These are phyloP conservation scores for Phytomonas serpens DNA, from an alignment of 208 protist genomes.

Conservation along the genomic window DNA sequence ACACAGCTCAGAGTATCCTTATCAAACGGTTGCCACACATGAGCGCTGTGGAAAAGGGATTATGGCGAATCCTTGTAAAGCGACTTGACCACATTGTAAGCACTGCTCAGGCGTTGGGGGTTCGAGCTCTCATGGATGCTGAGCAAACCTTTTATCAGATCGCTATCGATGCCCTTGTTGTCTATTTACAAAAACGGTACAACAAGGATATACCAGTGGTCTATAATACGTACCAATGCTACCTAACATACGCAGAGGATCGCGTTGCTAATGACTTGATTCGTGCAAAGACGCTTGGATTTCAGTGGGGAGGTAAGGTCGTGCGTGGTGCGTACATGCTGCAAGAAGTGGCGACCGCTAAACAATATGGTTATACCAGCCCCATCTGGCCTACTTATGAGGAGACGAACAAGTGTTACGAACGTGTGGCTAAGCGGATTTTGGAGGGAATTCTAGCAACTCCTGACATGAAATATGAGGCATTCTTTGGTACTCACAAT, in stretches of 20 bases:
- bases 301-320: slow-evolving; percentile 92
- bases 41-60: slow-evolving; percentile 57
- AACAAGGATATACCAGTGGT: slow-evolving; percentile 89
- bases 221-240: slow-evolving; percentile 97
- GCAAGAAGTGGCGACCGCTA: slow-evolving; percentile 72
- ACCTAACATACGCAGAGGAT: slow-evolving; percentile 89
- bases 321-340: slow-evolving; percentile 96
- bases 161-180: slow-evolving; percentile 91
- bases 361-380: slow-evolving; percentile 68
- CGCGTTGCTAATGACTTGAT: slow-evolving; percentile 87
- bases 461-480: slow-evolving; percentile 52
- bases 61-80: slow-evolving; percentile 58
- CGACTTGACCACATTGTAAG: slow-evolving; percentile 66
- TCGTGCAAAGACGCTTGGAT: slow-evolving; percentile 63
- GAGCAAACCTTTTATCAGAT: slow-evolving; percentile 97
- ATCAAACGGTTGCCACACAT: slow-evolving; percentile 59
- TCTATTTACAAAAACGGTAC: slow-evolving; percentile 81
- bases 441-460: slow-evolving; percentile 41
- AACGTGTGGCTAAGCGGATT: slow-evolving; percentile 52
- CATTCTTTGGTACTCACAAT: slow-evolving; percentile 94
- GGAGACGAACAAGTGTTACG: slow-evolving; percentile 90
- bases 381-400: slow-evolving; percentile 90
- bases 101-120: slow-evolving; percentile 54
- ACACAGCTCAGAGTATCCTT: slow-evolving; percentile 43
- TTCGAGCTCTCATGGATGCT: slow-evolving; percentile 92